These are phyloP conservation scores for Amaranthus hypochondriacus DNA, from an alignment of 148 eudicot species.

Conservation along the genomic window DNA sequence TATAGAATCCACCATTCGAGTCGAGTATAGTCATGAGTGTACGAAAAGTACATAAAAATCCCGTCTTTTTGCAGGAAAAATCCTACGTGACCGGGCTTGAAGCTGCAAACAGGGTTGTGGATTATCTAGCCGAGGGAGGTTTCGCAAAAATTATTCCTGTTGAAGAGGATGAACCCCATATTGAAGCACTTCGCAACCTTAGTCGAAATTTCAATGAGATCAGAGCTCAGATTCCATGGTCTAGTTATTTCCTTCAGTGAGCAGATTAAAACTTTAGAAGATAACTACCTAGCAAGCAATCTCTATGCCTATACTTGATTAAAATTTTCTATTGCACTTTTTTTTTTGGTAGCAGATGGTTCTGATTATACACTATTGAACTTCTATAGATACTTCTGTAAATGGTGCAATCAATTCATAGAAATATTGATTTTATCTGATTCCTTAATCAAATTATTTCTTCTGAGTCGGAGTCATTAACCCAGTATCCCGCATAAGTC, in stretches of 20 bases:
- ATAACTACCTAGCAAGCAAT: not conserved
- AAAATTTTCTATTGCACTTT: not conserved
- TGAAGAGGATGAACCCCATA: constrained; percentile 62
- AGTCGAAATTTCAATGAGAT: constrained; percentile 51
- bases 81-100: constrained; percentile 70
- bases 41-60: not conserved
- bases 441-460: too few species aligned
- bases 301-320: not conserved
- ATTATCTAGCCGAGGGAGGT: constrained; percentile 51
- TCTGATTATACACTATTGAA: not conserved
- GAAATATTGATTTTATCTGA: not conserved
- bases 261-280: not conserved
- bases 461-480: too few species aligned
- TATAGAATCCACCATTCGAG: not conserved
- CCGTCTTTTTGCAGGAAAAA: constrained; percentile 46
- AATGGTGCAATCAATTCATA: not conserved
- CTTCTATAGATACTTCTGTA: not conserved
- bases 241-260: constrained; percentile 51
- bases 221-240: constrained; percentile 58
- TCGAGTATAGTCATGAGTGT: not conserved
- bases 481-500: too few species aligned
- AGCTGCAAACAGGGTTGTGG: constrained; percentile 73
- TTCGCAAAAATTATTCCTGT: constrained; percentile 59
- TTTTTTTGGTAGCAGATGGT: not conserved
- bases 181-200: constrained; percentile 52